Conservation (phyloP, 2,329 filamentous ascomycete species). For the Epichloe elymi region DNA sequence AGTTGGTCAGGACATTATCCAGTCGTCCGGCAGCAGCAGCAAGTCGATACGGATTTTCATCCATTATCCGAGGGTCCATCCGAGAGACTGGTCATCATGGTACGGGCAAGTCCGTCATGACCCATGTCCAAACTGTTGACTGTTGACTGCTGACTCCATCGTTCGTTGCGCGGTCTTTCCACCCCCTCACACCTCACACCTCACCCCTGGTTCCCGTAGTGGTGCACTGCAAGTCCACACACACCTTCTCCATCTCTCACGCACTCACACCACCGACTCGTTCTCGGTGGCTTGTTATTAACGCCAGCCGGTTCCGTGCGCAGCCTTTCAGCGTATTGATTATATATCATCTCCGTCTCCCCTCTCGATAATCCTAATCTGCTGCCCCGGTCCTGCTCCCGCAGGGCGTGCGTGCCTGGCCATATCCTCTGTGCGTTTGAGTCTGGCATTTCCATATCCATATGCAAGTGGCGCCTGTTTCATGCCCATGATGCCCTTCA, state of each 20-base stretch:
- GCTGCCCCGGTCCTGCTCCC: not conserved
- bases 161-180: not conserved
- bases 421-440: not conserved
- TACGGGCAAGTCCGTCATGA: not conserved
- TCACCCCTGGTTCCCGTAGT: not conserved
- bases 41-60: too few species aligned
- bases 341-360: constrained; percentile 5
- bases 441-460: not conserved
- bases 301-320: not conserved
- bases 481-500: not conserved
- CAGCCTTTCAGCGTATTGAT: not conserved
- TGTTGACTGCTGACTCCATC: not conserved
- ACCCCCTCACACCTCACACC: not conserved
- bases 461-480: not conserved
- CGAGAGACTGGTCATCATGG: not conserved
- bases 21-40: too few species aligned
- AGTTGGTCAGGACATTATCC: too few species aligned
- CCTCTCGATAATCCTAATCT: not conserved
- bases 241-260: not conserved
- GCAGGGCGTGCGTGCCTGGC: constrained; percentile 6
- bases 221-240: not conserved
- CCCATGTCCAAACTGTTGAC: not conserved
- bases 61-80: too few species aligned
- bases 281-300: not conserved
- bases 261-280: not conserved